phyloP scores from a whole-genome alignment of 2,329 filamentous ascomycete genomes.

The Aureobasidium leucospermi region DNA sequence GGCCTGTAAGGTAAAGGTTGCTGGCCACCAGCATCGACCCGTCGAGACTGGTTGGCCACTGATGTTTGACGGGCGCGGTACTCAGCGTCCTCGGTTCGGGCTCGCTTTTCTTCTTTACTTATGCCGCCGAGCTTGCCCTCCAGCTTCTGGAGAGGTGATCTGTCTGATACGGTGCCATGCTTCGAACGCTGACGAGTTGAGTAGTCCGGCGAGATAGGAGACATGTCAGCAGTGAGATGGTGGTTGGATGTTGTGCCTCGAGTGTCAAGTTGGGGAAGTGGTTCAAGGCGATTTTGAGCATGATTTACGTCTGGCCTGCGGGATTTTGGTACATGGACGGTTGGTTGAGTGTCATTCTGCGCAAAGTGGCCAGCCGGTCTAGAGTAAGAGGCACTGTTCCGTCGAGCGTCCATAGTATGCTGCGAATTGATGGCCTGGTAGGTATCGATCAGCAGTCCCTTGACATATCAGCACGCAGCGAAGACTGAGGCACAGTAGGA shows the following conservation, averaged over 20 bases:
- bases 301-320: neutral
- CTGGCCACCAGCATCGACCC: neutral
- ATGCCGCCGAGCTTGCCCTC: slow-evolving; percentile 87
- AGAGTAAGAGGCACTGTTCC: neutral
- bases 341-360: slow-evolving; percentile 4
- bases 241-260: neutral
- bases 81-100: slow-evolving; percentile 76
- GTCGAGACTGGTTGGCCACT: slow-evolving; percentile 15
- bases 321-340: slow-evolving; percentile 14
- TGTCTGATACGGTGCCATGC: slow-evolving; percentile 62
- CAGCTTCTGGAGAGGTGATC: slow-evolving; percentile 86
- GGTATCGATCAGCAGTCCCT: no score
- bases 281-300: neutral
- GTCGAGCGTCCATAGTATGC: neutral
- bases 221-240: neutral
- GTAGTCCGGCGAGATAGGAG: neutral
- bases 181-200: slow-evolving; percentile 11
- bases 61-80: slow-evolving; percentile 55
- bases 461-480: neutral
- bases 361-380: neutral
- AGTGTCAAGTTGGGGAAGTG: neutral
- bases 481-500: neutral
- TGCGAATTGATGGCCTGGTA: neutral
- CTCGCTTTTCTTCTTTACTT: slow-evolving; percentile 91
- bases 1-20: neutral